Evolutionary conservation across 2,329 filamentous ascomycete species (phyloP), one percentile per base, ranked within the genome.

Genomic region (Xylariaceae sp.): DNA sequence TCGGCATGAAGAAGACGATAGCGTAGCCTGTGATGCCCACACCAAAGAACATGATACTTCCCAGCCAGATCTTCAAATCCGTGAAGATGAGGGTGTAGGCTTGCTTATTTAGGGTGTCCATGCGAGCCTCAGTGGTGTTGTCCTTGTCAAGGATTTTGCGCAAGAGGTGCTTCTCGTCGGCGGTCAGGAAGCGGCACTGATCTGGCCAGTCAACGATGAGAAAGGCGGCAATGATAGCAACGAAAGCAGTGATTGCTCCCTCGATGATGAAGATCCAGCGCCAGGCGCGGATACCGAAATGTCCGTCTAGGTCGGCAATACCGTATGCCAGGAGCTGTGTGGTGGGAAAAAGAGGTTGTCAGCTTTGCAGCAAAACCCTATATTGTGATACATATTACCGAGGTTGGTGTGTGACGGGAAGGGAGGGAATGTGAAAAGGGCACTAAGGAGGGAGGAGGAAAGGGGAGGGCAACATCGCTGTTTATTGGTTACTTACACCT

Each of bases 171-270:
- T 68, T 72, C 57, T 80, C 75, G 2, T 72, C 63, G 2, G 68
- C 57, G 5, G 66, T 72, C 15, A 80, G 69, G 66, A 77, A 80
- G 3, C 67, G 69, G 34, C 75, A 73, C n/a, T 69, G 72, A n/a
- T 71, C 67, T 0, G 78, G 77, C 60, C 74, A 78, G 64, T 81
- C 79, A 30, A 72, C 73, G 15, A 80, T 75, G 54, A 79, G 67
- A 63, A 73, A 74, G 51, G 70, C 68, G 3, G 68, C 62, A 18
- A 63, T 53, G 50, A 71, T 47, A 1, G 69, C 65, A 2, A 72
- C 45, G 16, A 62, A 55, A 0, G 70, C 64, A n/a, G 73, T 74
- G 6, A 64, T 61, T 1, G 71, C 61, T 0, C 76, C 76, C 57
- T 79, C 76, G 30, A 69, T 63, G 46, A 70, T 68, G 57, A 69